Base-by-base conservation (phyloP, 768 basidiomycete genomes). In the Tulasnella sp. region DNA sequence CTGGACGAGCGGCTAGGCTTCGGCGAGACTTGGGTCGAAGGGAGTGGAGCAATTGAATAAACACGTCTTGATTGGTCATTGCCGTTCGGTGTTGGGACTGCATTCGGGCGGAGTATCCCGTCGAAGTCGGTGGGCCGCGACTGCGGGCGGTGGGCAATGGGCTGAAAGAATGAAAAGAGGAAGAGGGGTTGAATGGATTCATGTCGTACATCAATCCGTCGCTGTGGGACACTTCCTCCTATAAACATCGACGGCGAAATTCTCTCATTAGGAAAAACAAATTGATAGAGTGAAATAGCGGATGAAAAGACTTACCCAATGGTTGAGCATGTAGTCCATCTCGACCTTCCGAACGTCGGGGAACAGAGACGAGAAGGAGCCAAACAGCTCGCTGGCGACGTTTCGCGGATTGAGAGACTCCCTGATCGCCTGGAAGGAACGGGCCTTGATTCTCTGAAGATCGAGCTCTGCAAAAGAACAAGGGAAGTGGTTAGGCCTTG, bases 141-240 rank as follows among this genome's bases (percentile, higher is more conserved):
- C 48, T 55, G 48, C 75, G 37, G 39, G 71, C 71, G 39, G 71
- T 72, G 39, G 71, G 44, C 55, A 61, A 40, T 20, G 61, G 44
- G 42, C 40, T 46, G 44, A 44, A 69, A 42, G 32, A 70, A 48
- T 71, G 77, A 32, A 46, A 40, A 55, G 75, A 32, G 48, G 77
- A 70, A 70, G 77, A 71, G n/a, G 77, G 46, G 69, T 48, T 46
- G 46, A 77, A 77, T 6, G 77, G 77, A 29, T 77, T 77, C 71
- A 77, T 70, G 46, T 77, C 77, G 48, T 71, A 77, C 77, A 71
- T 77, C 71, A 77, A 10, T 26, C 44, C 69, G 46, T 77, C 77
- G 77, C 77, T 72, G 37, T 77, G 77, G 70, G 67, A 73, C 7
- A 77, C 77, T 77, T 77, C 77, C 44, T 77, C 77, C 77, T 77